Conservation (phyloP, 768 basidiomycete species). For the Tricholoma furcatifolium region DNA sequence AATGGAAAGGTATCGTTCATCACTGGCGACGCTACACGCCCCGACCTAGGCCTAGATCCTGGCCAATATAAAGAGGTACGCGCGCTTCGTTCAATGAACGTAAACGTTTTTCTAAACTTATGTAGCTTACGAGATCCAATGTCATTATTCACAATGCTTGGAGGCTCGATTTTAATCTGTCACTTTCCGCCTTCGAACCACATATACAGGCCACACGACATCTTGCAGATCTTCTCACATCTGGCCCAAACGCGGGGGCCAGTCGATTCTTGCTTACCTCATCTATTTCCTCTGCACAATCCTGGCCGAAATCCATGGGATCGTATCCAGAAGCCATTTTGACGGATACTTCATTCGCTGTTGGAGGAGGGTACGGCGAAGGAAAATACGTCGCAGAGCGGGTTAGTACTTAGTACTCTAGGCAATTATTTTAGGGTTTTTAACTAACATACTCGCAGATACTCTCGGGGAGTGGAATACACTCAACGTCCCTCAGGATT, state of each 20-base stretch:
- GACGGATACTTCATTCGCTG: slow-evolving; percentile 20
- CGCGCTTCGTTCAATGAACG: too few species aligned
- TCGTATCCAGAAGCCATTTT: slow-evolving; percentile 33
- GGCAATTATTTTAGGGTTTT: neutral
- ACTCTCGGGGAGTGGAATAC: slow-evolving; percentile 26
- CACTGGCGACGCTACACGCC: too few species aligned
- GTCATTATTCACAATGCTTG: too few species aligned
- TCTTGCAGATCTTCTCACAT: slow-evolving; percentile 27
- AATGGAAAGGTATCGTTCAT: too few species aligned
- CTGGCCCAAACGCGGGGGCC: slow-evolving; percentile 14
- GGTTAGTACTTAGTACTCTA: slow-evolving; percentile 15
- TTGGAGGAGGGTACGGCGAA: slow-evolving; percentile 29
- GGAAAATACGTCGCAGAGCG: slow-evolving; percentile 33
- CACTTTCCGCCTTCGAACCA: slow-evolving; percentile 34
- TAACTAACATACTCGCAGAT: slow-evolving; percentile 24
- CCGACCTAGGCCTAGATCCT: too few species aligned
- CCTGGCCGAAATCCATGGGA: slow-evolving; percentile 17
- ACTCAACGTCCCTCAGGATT: slow-evolving; percentile 30
- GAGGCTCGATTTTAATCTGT: too few species aligned
- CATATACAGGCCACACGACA: slow-evolving; percentile 30
- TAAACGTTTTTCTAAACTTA: too few species aligned
- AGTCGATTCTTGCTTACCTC: slow-evolving; percentile 31
- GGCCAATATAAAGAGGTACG: too few species aligned
- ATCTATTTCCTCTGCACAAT: slow-evolving; percentile 26
- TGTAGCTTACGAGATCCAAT: too few species aligned